Conservation (phyloP, 176 grass and related monocot species). For the Dendrocalamus sinicus region DNA sequence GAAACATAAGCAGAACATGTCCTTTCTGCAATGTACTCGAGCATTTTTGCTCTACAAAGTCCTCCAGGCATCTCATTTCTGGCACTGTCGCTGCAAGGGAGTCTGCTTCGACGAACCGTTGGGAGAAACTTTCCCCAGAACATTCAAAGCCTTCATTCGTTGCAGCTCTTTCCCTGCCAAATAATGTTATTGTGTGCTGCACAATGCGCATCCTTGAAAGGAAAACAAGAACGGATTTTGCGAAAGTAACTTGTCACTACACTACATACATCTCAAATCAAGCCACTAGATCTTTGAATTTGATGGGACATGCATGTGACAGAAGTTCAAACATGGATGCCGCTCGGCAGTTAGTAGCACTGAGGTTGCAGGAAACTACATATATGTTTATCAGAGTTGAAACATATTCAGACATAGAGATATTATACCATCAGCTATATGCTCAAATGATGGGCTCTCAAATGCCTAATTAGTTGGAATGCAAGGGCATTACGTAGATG, state of each 20-base stretch:
- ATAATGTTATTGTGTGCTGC: neutral
- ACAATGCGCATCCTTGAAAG: neutral
- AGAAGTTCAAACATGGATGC: constrained; percentile 2
- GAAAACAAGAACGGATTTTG: neutral
- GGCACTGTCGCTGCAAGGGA: constrained; percentile 35
- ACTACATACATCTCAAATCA: neutral
- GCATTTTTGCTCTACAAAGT: neutral
- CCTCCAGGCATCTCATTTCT: constrained; percentile 5
- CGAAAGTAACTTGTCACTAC: neutral
- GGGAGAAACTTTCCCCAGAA: constrained; percentile 65
- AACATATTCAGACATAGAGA: neutral
- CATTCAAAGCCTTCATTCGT: constrained; percentile 77
- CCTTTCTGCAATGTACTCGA: constrained; percentile 31
- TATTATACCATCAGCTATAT: neutral
- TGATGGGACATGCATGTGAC: neutral
- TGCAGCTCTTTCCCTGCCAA: constrained; percentile 69
- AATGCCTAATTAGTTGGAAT: neutral
- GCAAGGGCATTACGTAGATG: neutral
- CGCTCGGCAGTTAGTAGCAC: neutral
- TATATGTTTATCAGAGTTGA: neutral
- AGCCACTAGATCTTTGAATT: neutral
- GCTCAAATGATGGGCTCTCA: neutral
- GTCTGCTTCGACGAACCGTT: constrained; percentile 47
- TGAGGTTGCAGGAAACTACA: constrained; percentile 15
- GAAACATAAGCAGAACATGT: neutral